A percentile compares a stretch with the other conserved stretches of the same genome.
Evolutionary conservation across 768 basidiomycete genomes (phyloP).

Genomic region (Lactarius evosmus): DNA sequence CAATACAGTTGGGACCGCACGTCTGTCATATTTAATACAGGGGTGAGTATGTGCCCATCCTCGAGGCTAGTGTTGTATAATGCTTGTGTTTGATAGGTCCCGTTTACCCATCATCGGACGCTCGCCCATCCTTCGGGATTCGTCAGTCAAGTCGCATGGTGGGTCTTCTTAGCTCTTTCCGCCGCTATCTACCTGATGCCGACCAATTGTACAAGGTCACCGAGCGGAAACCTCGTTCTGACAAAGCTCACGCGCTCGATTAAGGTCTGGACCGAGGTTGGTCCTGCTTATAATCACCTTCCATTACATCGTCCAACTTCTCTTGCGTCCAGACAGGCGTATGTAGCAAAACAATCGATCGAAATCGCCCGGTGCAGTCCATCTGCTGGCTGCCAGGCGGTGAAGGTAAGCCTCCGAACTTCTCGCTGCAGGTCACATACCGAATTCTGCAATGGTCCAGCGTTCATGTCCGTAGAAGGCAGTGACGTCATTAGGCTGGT

Average conservation of each 20-base stretch:
- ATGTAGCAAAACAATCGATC: conserved; percentile 61
- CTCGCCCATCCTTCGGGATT: conserved; percentile 70
- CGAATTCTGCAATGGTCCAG: conserved; percentile 34
- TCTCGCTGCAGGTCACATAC: conserved; percentile 9
- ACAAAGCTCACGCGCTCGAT: conserved; percentile 63
- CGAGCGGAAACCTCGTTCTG: conserved; percentile 55
- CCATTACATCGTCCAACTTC: conserved; percentile 10
- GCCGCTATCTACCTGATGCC: neutral
- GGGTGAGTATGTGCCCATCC: conserved; percentile 40
- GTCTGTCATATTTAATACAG: conserved; percentile 62
- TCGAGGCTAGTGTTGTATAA: conserved; percentile 1
- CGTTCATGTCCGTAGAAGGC: conserved; percentile 70
- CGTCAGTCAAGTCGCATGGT: conserved; percentile 76
- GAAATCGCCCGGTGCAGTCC: conserved; percentile 53
- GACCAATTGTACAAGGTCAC: conserved; percentile 47
- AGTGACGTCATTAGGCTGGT: conserved; percentile 59
- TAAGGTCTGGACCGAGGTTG: conserved; percentile 71
- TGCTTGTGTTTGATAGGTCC: conserved; percentile 41
- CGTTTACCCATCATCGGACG: conserved; percentile 56
- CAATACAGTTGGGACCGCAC: conserved; percentile 64
- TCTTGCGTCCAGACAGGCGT: conserved; percentile 54
- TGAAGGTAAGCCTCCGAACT: conserved; percentile 42
- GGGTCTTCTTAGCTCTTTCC: conserved; percentile 17
- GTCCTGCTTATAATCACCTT: conserved; percentile 25
- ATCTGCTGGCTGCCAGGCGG: conserved; percentile 68